phyloP scores from a whole-genome alignment of 2,329 filamentous ascomycete species.

The Sporothrix mexicana region DNA sequence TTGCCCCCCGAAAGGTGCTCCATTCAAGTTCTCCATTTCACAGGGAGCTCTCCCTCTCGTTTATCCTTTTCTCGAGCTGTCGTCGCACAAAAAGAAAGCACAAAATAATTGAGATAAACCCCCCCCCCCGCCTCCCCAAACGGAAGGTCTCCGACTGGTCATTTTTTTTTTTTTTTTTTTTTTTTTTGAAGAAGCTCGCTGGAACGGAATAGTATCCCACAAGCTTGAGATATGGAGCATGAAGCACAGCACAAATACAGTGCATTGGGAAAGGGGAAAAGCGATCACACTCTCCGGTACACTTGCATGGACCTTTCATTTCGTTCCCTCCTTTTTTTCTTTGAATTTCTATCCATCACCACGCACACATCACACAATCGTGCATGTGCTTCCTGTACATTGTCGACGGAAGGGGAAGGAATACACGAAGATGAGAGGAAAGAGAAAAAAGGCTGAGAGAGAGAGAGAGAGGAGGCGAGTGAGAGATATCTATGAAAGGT shows the following conservation, averaged over 20 bases:
- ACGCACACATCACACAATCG: background rate
- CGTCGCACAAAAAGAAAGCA: background rate
- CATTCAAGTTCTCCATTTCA: background rate
- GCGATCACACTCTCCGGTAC: background rate
- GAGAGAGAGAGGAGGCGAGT: background rate
- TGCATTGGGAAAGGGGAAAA: background rate
- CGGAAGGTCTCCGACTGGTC: constrained; percentile 15
- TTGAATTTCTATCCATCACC: background rate
- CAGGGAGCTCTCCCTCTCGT: background rate
- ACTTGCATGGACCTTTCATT: background rate
- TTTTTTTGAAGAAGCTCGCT: background rate
- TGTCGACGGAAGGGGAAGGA: background rate
- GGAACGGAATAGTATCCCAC: background rate
- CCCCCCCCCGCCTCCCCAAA: no score
- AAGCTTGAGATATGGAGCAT: background rate
- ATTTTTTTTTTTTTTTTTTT: no score
- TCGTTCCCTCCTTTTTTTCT: background rate
- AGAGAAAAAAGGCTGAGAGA: background rate
- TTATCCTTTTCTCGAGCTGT: background rate
- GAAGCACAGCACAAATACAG: no score
- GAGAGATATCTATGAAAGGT: no score
- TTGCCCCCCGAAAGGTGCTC: background rate
- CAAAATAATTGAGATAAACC: no score
- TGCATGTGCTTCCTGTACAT: background rate
- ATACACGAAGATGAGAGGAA: background rate